These are phyloP conservation scores for Trichocomaceae sp. DNA, from an alignment of 2,329 filamentous ascomycete genomes.

Conservation along the genomic window DNA sequence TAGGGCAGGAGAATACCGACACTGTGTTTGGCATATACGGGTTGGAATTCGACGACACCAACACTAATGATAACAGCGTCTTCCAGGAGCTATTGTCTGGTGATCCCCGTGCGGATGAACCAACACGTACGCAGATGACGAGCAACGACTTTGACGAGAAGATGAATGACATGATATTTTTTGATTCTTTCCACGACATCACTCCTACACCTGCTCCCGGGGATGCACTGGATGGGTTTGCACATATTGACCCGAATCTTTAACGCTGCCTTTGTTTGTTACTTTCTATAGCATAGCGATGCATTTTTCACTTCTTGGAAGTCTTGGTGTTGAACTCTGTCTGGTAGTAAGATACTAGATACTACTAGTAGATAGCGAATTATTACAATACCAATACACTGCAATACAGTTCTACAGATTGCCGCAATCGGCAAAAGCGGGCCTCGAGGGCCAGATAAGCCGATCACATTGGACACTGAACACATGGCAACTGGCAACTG, in stretches of 20 bases:
- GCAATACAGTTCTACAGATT: background rate
- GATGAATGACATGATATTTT: conserved; percentile 11
- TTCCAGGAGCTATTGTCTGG: background rate
- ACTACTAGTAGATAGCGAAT: no score
- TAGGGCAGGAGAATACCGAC: conserved; percentile 19
- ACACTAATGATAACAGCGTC: background rate
- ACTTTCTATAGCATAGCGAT: background rate
- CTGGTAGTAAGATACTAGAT: no score
- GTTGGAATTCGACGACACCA: conserved; percentile 22
- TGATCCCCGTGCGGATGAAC: background rate
- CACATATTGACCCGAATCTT: conserved; percentile 29
- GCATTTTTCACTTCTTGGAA: no score
- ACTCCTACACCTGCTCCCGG: background rate
- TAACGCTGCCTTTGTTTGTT: background rate
- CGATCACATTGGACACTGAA: background rate
- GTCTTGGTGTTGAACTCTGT: background rate
- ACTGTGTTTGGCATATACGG: conserved; percentile 32
- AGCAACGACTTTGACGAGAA: conserved; percentile 15
- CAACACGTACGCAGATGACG: background rate
- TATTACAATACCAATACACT: background rate
- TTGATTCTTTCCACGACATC: conserved; percentile 5
- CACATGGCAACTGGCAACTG: background rate
- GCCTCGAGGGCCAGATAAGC: background rate
- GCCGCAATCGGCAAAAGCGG: background rate
- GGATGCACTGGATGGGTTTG: conserved; percentile 21